Evolutionary conservation across 2,329 filamentous ascomycete species (phyloP).

Genomic region (Aspergillus novoparasiticus): DNA sequence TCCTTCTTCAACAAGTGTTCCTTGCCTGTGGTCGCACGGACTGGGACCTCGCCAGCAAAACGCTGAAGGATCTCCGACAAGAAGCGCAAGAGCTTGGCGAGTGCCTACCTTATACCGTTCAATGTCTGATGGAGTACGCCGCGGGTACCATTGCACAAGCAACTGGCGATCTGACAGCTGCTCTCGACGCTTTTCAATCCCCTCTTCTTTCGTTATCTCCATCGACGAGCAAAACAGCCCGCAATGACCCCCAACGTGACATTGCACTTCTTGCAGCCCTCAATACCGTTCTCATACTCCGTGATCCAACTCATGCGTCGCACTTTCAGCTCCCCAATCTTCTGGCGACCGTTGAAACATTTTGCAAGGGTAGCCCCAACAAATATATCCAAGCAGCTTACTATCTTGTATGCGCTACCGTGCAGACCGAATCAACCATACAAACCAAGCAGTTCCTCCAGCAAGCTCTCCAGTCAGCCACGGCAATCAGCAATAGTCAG

Average conservation of each 20-base stretch:
- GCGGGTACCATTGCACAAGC: conserved; percentile 76
- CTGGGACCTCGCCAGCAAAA: conserved; percentile 65
- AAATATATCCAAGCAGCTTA: conserved; percentile 76
- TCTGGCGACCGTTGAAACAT: conserved; percentile 66
- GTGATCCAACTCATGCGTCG: conserved; percentile 60
- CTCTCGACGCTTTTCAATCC: conserved; percentile 67
- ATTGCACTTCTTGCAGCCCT: conserved; percentile 64
- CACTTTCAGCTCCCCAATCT: conserved; percentile 62
- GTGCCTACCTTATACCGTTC: conserved; percentile 44
- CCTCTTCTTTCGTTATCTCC: conserved; percentile 59
- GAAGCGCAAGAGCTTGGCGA: conserved; percentile 49
- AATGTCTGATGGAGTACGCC: conserved; percentile 69
- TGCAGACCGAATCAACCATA: conserved; percentile 68
- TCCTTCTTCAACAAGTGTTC: conserved; percentile 71
- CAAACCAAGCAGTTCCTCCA: conserved; percentile 79
- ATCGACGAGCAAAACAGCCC: conserved; percentile 40
- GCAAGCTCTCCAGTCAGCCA: conserved; percentile 69
- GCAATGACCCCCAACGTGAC: conserved; percentile 60
- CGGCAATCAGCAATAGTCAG: conserved; percentile 72
- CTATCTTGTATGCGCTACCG: conserved; percentile 72
- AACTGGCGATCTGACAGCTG: conserved; percentile 69
- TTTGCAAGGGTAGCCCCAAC: conserved; percentile 71
- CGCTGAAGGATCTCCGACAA: conserved; percentile 56
- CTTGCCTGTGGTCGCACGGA: conserved; percentile 70
- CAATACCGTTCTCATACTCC: conserved; percentile 73